phyloP scores from a whole-genome alignment of 1,284 basidiomycete species.

The Sanguinoderma infundibulare region DNA sequence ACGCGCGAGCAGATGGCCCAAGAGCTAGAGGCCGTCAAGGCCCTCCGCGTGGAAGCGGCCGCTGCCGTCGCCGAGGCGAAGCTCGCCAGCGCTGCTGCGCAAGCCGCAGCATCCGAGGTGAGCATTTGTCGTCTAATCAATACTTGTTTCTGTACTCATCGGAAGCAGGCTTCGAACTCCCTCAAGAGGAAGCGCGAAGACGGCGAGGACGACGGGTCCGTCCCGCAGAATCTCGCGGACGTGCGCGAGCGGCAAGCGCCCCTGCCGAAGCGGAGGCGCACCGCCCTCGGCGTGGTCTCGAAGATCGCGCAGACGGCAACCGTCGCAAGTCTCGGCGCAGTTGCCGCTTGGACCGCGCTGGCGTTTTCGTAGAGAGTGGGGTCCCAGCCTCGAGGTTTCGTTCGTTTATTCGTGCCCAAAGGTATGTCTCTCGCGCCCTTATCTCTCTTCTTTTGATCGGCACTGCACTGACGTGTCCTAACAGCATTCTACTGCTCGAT shows the following conservation, averaged over 20 bases:
- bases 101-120: slow-evolving; percentile 33
- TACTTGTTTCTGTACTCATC: slow-evolving; percentile 17
- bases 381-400: no score
- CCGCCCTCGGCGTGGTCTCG: slow-evolving; percentile 43
- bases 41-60: slow-evolving; percentile 36
- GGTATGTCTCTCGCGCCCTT: not conserved
- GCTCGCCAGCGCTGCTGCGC: slow-evolving; percentile 26
- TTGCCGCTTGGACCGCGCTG: slow-evolving; percentile 69
- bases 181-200: slow-evolving; percentile 40
- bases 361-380: slow-evolving; percentile 45
- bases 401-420: not conserved
- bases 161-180: slow-evolving; percentile 27
- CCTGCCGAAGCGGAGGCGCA: slow-evolving; percentile 48
- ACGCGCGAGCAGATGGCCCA: slow-evolving; percentile 37
- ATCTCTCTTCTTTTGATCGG: not conserved
- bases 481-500: not conserved
- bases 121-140: not conserved
- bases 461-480: no score
- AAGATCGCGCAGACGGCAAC: slow-evolving; percentile 58
- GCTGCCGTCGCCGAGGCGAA: slow-evolving; percentile 32
- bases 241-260: not conserved
- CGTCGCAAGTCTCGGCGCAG: slow-evolving; percentile 63
- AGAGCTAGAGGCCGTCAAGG: slow-evolving; percentile 37
- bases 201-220: slow-evolving; percentile 19
- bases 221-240: not conserved